Base-by-base conservation (phyloP, 2,329 filamentous ascomycete genomes). In the Talaromyces islandicus region DNA sequence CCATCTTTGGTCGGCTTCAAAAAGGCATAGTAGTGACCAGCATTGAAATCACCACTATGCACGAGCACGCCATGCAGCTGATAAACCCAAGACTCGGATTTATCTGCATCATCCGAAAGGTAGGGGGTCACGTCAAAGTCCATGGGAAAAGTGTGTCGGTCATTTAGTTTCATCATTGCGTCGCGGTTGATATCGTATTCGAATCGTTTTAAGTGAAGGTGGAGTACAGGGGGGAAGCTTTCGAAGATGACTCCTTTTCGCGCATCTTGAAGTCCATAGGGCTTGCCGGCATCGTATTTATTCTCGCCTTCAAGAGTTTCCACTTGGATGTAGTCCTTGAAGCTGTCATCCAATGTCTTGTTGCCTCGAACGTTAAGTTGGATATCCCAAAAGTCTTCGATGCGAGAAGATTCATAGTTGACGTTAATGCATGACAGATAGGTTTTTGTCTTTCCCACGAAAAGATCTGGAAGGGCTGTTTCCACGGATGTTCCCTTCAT, bases 351-450 rank as follows among this genome's bases (percentile, higher is more conserved):
- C 32, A 99, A 80, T 63, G 90, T 93, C 77, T 91, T 92, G 81
- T 96, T 97, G 32, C 92, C 92, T 64, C 90, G 89, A 56, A 99
- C 95, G 66, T 97, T 99, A 67, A 99, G 85, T 73, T 99, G 94
- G 62, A 99, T 91, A 72, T 99, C 94, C 94, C 94, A 99, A 74
- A 97, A 99, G 68, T 99, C 95, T 75, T 99, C 94, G 65, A 94
- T 86, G 63, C 93, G 86, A 63, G 92, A 96, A 24, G 92, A 97
- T 78, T 97, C 93, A 78, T 96, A 99, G 69, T 96, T 88, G 63
- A 99, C 95, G 73, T 99, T 94, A 73, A 99, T 97, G 78, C 95
- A 99, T 24, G 91, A 95, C 65, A 99, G 95, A 75, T 97, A 99
- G 0, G 94, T 99, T 79, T 97, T 97, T 75, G 95, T 92, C 77